phyloP scores from a whole-genome alignment of 768 basidiomycete species.

The Lentinula lateritia region DNA sequence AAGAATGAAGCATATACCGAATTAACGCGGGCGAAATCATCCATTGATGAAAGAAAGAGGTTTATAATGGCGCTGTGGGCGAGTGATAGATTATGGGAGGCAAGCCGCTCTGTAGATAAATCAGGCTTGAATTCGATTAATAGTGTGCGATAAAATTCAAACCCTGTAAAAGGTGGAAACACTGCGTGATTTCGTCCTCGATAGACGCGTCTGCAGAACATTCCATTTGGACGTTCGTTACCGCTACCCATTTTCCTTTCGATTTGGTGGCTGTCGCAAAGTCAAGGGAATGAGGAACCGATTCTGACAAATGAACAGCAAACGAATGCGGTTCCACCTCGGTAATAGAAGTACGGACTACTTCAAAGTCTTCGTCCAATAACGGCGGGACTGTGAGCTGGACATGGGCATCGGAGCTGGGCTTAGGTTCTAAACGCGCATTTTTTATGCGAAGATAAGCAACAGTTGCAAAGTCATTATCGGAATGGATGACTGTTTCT shows the following conservation, averaged over 20 bases:
- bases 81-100: constrained; percentile 40
- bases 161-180: constrained; percentile 68
- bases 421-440: constrained; percentile 60
- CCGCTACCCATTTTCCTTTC: constrained; percentile 62
- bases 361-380: constrained; percentile 39
- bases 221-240: constrained; percentile 49
- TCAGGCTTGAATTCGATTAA: not conserved
- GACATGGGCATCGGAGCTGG: not conserved
- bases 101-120: constrained; percentile 45
- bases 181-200: constrained; percentile 66
- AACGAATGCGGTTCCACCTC: constrained; percentile 1
- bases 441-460: constrained; percentile 81
- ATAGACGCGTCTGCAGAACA: constrained; percentile 30
- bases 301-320: not conserved
- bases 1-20: constrained; percentile 76
- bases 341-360: constrained; percentile 19
- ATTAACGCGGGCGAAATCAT: constrained; percentile 75
- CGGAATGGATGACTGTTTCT: constrained; percentile 72
- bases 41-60: constrained; percentile 77
- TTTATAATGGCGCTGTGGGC: constrained; percentile 72
- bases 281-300: not conserved
- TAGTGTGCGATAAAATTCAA: constrained; percentile 9
- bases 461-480: constrained; percentile 83
- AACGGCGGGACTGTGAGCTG: constrained; percentile 40
- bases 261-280: constrained; percentile 18